phyloP scores from a whole-genome alignment of 2,329 filamentous ascomycete genomes.

The Ascochyta viciae-villosae region DNA sequence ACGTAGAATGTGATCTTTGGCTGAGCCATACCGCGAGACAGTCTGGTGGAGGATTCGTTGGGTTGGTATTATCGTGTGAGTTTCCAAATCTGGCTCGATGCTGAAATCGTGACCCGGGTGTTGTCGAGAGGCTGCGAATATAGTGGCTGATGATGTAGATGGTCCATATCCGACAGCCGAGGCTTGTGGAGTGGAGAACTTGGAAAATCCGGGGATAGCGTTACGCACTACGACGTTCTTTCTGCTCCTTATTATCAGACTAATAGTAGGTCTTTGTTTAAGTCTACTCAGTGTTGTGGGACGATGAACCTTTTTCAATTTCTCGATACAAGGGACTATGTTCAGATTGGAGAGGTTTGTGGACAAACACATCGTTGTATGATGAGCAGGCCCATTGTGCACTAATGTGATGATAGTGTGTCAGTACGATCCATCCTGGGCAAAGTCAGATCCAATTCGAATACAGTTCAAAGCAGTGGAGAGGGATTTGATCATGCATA shows the following conservation, averaged over 20 bases:
- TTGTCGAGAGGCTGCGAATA: neutral
- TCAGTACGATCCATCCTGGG: too few relatives aligned
- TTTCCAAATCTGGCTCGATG: neutral
- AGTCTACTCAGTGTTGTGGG: too few relatives aligned
- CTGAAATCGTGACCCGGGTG: neutral
- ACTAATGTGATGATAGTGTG: too few relatives aligned
- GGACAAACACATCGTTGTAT: too few relatives aligned
- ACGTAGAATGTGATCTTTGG: constrained; percentile 64
- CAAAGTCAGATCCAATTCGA: too few relatives aligned
- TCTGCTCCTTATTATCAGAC: too few relatives aligned
- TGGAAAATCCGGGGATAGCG: constrained; percentile 4
- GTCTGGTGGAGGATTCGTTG: neutral
- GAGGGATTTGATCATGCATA: neutral
- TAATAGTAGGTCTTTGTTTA: too few relatives aligned
- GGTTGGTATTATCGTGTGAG: neutral
- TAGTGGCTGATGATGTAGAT: neutral
- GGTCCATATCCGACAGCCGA: constrained; percentile 13
- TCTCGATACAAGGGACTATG: too few relatives aligned
- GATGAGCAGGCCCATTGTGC: too few relatives aligned
- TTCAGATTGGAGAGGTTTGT: too few relatives aligned
- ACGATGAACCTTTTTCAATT: too few relatives aligned
- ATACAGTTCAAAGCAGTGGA: neutral
- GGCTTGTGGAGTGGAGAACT: constrained; percentile 2
- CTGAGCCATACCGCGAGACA: constrained; percentile 48
- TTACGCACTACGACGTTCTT: neutral